Percentiles rank a stretch among this genome's conserved stretches.
phyloP scores from a whole-genome alignment of 345 rosid genomes.

The Balakata baccata region DNA sequence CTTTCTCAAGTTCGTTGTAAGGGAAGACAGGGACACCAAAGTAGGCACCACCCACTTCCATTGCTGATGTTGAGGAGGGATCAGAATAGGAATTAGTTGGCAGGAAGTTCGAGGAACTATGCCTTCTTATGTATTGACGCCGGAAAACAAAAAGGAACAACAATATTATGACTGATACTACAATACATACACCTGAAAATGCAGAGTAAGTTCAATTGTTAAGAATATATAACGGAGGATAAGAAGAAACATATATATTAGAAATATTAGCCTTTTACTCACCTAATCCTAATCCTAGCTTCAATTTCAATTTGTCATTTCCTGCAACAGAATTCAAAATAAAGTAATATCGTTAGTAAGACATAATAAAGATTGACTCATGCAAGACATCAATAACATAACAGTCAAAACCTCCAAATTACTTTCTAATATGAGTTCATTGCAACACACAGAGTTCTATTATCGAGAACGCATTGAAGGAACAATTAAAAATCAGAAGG shows the following conservation, averaged over 20 bases:
- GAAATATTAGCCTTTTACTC: not conserved
- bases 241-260: not conserved
- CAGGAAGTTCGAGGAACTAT: conserved; percentile 21
- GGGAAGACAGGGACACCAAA: conserved; percentile 20
- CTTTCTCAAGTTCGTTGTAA: conserved; percentile 23
- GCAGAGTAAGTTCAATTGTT: not conserved
- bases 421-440: not conserved
- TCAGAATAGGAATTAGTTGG: conserved; percentile 22
- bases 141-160: conserved; percentile 10
- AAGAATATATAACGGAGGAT: not conserved
- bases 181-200: conserved; percentile 40
- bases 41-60: conserved; percentile 29
- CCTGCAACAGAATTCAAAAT: conserved; percentile 25
- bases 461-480: not conserved
- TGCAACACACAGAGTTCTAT: not conserved
- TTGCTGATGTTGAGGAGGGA: conserved; percentile 37
- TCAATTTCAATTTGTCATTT: not conserved
- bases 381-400: not conserved
- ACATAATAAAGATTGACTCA: not conserved
- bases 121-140: conserved; percentile 23
- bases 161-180: conserved; percentile 25
- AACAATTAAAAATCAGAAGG: not conserved
- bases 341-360: not conserved
- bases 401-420: not conserved
- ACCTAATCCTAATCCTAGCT: conserved; percentile 47